Evolutionary conservation across 192 early-diverging fungal genomes (phyloP), one percentile per base, ranked within the genome.

Genomic region (Umbelopsis vinacea): DNA sequence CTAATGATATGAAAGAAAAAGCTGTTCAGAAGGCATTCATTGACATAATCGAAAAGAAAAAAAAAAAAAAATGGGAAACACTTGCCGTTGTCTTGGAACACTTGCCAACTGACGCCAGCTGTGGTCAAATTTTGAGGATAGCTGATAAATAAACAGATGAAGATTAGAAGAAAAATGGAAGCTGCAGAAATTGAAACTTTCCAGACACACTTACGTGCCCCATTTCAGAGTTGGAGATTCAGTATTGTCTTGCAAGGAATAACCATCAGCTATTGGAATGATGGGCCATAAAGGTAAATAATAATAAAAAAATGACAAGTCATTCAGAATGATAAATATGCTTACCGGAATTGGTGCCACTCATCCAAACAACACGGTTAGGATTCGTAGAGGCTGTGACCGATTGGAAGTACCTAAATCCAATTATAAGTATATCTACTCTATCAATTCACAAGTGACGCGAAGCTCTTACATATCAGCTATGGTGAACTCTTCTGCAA

Each of bases 401-500:
- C 17, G 52, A 70, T 37, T 69, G 68, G 24, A 70, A 69, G 26
- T 75, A 75, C 66, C 63, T 63, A 54, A 26, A 54, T 23, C 26
- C n/a, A n/a, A n/a, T n/a, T 1, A 6, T 14, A 22, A 12, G 35
- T 19, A 19, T n/a, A 63, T 12, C 14, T 6, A 3, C 26, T 6
- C 3, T 37, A 6, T 63, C 35, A 37, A 50, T 17, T 15, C 0
- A 50, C n/a, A 0, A 6, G 48, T 15, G 17, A 43, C 40, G 29
- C 40, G 6, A 12, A 43, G 2, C 17, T 19, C 57, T 63, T 35
- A 63, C 67, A 68, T 60, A 21, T 75, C 74, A 11, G 74, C 68
- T 24, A 75, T 48, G 24, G 74, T 69, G 69, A 75, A 75, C 11
- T 47, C 53, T 21, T 75, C 74, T 10, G 68, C 66, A 46, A 75